Percentiles rank a stretch among this genome's conserved stretches.
Conservation (phyloP, 2,329 filamentous ascomycete species). For the Xylariaceae sp. region DNA sequence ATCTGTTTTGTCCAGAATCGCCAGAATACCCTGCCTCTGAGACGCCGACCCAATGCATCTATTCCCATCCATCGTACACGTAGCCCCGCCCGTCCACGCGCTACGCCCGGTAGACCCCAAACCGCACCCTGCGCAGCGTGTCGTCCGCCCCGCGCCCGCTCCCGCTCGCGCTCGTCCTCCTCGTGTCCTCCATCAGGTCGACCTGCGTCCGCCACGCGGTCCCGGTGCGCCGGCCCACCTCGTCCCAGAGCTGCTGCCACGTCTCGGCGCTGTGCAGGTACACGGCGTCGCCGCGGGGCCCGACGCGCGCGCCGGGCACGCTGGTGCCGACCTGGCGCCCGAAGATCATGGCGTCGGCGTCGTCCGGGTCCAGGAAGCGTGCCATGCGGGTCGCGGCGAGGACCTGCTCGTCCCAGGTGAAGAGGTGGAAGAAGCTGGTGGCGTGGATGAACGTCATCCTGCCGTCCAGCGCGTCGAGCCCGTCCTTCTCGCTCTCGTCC, state of each 20-base stretch:
- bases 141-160: constrained; percentile 7
- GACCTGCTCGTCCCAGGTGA: constrained; percentile 43
- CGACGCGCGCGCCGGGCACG: constrained; percentile 22
- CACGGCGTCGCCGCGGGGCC: constrained; percentile 19
- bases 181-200: constrained; percentile 22
- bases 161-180: background rate
- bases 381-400: constrained; percentile 41
- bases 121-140: constrained; percentile 19
- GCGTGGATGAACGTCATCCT: constrained; percentile 45
- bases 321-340: constrained; percentile 46
- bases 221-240: constrained; percentile 43
- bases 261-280: constrained; percentile 46
- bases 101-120: constrained; percentile 21
- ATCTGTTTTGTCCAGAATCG: too few species aligned
- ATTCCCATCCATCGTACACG: too few species aligned
- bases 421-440: constrained; percentile 47
- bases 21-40: too few species aligned
- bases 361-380: constrained; percentile 39
- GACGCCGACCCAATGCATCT: too few species aligned
- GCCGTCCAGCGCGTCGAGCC: constrained; percentile 30
- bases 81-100: too few species aligned
- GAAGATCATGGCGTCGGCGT: constrained; percentile 42
- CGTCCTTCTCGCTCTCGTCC: background rate
- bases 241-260: constrained; percentile 51
- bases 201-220: constrained; percentile 46